Evolutionary conservation across 257 asterid species (phyloP), one percentile per base, ranked within the genome.

Genomic region (Leonotis leonurus): DNA sequence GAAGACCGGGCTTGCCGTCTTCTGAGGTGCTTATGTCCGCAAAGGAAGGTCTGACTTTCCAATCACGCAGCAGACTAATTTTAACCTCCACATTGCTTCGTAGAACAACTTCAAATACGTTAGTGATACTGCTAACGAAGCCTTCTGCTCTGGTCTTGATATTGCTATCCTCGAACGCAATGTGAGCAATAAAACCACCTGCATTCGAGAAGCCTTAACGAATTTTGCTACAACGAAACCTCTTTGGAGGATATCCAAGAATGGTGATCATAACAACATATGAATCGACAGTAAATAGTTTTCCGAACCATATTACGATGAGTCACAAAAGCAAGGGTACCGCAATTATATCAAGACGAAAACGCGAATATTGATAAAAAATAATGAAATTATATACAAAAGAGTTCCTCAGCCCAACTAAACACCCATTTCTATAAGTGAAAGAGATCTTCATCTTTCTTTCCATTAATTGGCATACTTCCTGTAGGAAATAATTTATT

Each of bases 121-220:
- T 85, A 0, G 95, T 82, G 85, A 93, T 89, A 72, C 97, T 93
- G 80, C 99, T 87, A 21, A 83, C 82, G 51, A 83, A 93, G 70
- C 96, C 85, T 78, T 93, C 94, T 25, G 94, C 97, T 82, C 97
- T 75, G 77, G 81, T 70, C 82, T 85, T 87, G 53, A 85, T 71
- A 55, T 77, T 75, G 56, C 65, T 70, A 48, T 89, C 91, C 8
- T 65, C 83, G 67, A 93, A 93, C 27, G 90, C 92, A 73, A 93
- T 62, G 44, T 85, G 85, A 60, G 95, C 92, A 69, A 87, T 86
- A 62, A 85, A 82, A 35, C 85, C 82, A 60, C 99, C 97, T 93
- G 87, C 70, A 74, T 48, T 30, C 16, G 6, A 12, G n/a, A 33
- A 53, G 29, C n/a, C n/a, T 27, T 53, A 40, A 65, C 29, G 11